Conservation (phyloP, 2,329 filamentous ascomycete species). For the Coniella vitis region DNA sequence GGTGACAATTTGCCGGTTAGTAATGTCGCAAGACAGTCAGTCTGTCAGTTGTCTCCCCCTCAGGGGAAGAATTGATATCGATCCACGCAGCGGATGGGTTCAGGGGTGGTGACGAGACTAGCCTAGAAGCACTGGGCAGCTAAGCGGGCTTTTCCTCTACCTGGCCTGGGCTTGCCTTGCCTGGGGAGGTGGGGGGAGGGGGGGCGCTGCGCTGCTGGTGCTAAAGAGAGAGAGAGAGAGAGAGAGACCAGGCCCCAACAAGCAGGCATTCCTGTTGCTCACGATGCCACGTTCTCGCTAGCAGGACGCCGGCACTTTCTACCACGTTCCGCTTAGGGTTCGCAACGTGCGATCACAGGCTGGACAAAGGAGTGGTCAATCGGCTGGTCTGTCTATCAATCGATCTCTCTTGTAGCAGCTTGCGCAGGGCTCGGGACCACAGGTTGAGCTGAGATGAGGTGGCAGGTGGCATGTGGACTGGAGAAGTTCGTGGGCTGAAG, state of each 20-base stretch:
- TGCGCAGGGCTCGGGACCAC: not conserved
- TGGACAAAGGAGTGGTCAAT: not conserved
- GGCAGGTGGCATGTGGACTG: constrained; percentile 7
- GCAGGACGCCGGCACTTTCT: too few species aligned
- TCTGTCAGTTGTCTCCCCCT: not conserved
- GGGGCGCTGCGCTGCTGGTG: constrained; percentile 3
- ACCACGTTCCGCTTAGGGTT: too few species aligned
- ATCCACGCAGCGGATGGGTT: not conserved
- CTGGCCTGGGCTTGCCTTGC: too few species aligned
- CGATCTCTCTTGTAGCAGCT: not conserved
- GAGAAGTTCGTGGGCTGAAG: not conserved
- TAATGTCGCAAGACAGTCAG: not conserved
- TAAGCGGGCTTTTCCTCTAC: too few species aligned
- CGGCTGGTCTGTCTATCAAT: not conserved
- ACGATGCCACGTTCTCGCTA: too few species aligned
- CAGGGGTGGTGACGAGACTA: constrained; percentile 2
- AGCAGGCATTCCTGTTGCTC: too few species aligned
- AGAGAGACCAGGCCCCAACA: too few species aligned
- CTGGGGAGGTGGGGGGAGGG: not conserved
- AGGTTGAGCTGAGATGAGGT: constrained; percentile 1
- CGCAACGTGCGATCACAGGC: too few species aligned
- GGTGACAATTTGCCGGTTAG: too few species aligned
- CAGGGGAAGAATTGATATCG: not conserved
- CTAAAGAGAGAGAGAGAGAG: too few species aligned
- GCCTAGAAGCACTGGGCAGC: too few species aligned